Conservation (phyloP, 2,329 filamentous ascomycete species). For the Apiospora koreana region DNA sequence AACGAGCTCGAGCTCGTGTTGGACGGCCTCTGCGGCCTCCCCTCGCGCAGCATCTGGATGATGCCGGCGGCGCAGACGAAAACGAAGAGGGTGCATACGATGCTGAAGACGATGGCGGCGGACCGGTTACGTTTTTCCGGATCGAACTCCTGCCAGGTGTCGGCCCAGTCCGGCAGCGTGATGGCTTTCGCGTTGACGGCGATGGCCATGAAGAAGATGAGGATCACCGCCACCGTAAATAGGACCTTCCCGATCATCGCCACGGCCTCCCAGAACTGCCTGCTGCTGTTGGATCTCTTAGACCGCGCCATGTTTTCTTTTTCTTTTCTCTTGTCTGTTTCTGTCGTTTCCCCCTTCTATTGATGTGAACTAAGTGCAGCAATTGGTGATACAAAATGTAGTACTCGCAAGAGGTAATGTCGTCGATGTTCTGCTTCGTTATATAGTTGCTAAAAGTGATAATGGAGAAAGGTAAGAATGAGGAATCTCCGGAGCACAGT, state of each 20-base stretch:
- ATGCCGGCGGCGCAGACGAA: neutral
- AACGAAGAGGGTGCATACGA: neutral
- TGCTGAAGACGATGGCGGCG: neutral
- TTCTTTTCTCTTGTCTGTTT: neutral
- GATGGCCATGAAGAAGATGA: slow-evolving; percentile 6
- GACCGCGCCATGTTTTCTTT: neutral
- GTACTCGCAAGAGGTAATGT: too few species aligned
- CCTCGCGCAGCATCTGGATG: neutral
- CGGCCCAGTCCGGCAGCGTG: neutral
- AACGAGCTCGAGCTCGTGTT: too few species aligned
- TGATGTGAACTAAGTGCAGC: too few species aligned
- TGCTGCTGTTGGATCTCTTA: neutral
- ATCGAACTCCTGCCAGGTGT: neutral
- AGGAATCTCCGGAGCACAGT: too few species aligned
- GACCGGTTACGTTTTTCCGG: neutral
- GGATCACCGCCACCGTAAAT: neutral
- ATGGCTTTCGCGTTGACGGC: neutral
- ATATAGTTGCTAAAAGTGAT: too few species aligned
- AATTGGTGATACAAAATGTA: too few species aligned
- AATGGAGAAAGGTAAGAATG: too few species aligned
- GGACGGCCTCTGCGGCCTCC: too few species aligned
- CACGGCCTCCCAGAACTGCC: neutral
- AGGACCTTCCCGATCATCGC: neutral
- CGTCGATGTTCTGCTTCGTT: too few species aligned
- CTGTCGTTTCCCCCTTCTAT: too few species aligned